Evolutionary conservation across 2,329 filamentous ascomycete genomes (phyloP).

Genomic region (Sodiomyces alkalinus): DNA sequence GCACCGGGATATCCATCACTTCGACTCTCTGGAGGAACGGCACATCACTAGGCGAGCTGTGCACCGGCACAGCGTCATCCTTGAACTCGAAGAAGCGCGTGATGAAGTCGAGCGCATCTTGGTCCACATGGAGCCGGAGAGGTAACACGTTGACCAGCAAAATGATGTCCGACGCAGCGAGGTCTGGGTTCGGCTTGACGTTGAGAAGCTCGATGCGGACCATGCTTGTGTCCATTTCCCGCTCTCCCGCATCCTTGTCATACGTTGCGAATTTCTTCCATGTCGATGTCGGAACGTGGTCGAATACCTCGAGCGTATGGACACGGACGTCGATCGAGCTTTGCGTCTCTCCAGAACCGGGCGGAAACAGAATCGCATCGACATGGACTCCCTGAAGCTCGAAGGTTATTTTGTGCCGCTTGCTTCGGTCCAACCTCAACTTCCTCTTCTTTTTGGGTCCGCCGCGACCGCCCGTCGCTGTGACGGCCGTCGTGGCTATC

Average conservation of each 20-base stretch:
- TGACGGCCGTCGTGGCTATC: constrained; percentile 60
- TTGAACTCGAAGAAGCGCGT: constrained; percentile 98
- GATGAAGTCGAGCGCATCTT: constrained; percentile 94
- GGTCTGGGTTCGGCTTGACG: constrained; percentile 68
- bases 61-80: constrained; percentile 47
- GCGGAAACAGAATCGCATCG: constrained; percentile 69
- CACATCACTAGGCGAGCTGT: constrained; percentile 50
- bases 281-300: constrained; percentile 86
- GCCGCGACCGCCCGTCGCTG: constrained; percentile 38
- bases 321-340: constrained; percentile 78
- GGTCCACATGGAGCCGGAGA: constrained; percentile 83
- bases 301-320: constrained; percentile 75
- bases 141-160: constrained; percentile 68
- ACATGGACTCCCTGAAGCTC: constrained; percentile 74
- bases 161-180: constrained; percentile 82
- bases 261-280: constrained; percentile 98
- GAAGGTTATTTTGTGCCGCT: constrained; percentile 88
- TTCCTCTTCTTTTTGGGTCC: constrained; percentile 30
- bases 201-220: constrained; percentile 77
- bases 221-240: constrained; percentile 80
- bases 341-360: constrained; percentile 63
- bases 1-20: constrained; percentile 68
- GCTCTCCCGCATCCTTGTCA: constrained; percentile 70
- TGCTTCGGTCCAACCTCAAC: constrained; percentile 69
- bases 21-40: constrained; percentile 86